These are phyloP conservation scores for Fusarium pseudonygamai DNA, from an alignment of 2,329 filamentous ascomycete genomes.

Conservation along the genomic window DNA sequence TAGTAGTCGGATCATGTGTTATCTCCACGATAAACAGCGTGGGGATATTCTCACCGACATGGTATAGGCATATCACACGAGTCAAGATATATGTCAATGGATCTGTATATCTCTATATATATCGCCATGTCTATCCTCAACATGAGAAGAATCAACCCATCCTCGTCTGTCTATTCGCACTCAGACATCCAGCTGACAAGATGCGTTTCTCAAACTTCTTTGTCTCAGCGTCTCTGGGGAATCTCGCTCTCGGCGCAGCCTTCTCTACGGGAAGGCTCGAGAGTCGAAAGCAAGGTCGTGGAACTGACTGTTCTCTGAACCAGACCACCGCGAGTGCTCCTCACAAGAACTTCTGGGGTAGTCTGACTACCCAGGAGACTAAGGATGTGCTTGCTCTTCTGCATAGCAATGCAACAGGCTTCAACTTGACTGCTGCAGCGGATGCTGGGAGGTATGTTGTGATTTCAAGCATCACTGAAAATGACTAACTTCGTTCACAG, in stretches of 20 bases:
- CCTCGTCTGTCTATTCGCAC: not conserved
- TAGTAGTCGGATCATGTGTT: not conserved
- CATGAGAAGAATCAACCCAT: not conserved
- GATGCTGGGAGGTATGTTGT: not conserved
- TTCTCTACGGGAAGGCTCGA: not conserved
- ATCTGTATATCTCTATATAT: not conserved
- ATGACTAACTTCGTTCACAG: not conserved
- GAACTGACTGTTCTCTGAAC: not conserved
- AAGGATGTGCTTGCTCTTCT: not conserved
- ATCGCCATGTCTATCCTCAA: too few relatives aligned
- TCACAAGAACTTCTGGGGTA: slow-evolving; percentile 10
- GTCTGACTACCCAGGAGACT: not conserved
- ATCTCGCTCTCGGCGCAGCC: not conserved
- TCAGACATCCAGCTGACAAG: not conserved
- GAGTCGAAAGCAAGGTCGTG: not conserved
- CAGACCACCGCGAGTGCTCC: not conserved
- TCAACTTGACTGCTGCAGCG: not conserved
- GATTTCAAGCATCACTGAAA: rapidly evolving
- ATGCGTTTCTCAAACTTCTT: not conserved
- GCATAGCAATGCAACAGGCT: not conserved
- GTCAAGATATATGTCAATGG: rapidly evolving
- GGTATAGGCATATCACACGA: not conserved
- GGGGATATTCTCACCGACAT: not conserved
- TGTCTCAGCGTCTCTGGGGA: not conserved
- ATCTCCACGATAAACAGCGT: not conserved